Conservation (phyloP, 192 early-diverging fungal genomes). For the Paraglomus brasilianum region DNA sequence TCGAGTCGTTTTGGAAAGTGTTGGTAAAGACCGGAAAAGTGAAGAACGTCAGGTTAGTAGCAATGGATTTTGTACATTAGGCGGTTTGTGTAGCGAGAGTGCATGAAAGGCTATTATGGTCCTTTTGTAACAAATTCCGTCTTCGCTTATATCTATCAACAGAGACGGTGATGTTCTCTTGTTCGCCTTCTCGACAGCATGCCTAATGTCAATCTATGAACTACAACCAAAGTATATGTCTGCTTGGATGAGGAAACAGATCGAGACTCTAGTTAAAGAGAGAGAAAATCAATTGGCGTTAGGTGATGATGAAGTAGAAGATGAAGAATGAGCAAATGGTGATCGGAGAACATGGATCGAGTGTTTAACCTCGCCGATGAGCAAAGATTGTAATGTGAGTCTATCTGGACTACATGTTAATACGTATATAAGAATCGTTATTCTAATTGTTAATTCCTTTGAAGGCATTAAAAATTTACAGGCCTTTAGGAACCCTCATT, state of each 20-base stretch:
- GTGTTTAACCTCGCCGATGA: too few relatives aligned
- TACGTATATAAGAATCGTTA: too few relatives aligned
- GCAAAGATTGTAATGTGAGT: too few relatives aligned
- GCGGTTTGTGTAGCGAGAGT: neutral
- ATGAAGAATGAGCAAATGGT: too few relatives aligned
- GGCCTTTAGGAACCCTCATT: too few relatives aligned
- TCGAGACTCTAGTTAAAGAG: too few relatives aligned
- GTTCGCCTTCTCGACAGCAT: constrained; percentile 17
- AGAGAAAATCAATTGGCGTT: too few relatives aligned
- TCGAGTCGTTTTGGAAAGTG: constrained; percentile 36
- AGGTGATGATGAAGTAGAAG: too few relatives aligned
- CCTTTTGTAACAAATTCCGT: neutral
- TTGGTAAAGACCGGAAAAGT: constrained; percentile 32
- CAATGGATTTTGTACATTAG: neutral
- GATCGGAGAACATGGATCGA: too few relatives aligned
- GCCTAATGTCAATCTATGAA: constrained; percentile 12
- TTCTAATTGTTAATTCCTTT: too few relatives aligned
- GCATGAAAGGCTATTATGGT: neutral
- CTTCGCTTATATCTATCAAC: neutral
- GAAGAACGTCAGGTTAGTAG: constrained; percentile 13
- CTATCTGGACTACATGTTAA: too few relatives aligned
- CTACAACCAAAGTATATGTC: constrained; percentile 18
- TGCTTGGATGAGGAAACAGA: neutral
- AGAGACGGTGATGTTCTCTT: constrained; percentile 23
- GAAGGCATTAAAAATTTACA: too few relatives aligned